Evolutionary conservation across 176 grass and related monocot species (phyloP).

Genomic region (Microstegium vimineum): DNA sequence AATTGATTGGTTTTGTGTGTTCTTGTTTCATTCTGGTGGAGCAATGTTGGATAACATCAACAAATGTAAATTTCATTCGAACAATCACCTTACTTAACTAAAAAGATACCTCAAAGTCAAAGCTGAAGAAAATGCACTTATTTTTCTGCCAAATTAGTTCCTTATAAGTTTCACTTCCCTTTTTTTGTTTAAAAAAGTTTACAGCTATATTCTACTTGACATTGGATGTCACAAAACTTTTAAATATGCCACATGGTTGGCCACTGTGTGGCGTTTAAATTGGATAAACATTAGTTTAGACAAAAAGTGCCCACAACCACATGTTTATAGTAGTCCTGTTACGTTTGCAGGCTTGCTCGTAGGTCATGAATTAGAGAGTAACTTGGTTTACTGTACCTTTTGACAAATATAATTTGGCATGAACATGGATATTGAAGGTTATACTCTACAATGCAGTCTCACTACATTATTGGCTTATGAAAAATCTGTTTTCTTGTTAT

Average conservation of each 20-base stretch:
- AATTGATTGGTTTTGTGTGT: conserved; percentile 1
- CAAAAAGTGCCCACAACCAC: neutral
- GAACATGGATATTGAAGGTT: neutral
- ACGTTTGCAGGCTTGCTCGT: neutral
- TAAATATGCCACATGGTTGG: neutral
- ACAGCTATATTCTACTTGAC: neutral
- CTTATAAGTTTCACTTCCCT: neutral
- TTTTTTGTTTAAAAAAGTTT: neutral
- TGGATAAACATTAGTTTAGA: neutral
- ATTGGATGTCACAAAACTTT: neutral
- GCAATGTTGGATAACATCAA: neutral
- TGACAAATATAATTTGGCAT: neutral
- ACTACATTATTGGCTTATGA: neutral
- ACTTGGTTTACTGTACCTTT: neutral
- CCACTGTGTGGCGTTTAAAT: neutral
- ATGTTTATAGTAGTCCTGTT: neutral
- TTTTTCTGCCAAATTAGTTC: conserved; percentile 2
- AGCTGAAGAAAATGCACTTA: neutral
- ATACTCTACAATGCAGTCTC: neutral
- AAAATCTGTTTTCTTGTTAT: neutral
- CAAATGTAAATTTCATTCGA: neutral
- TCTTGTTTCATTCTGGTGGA: neutral
- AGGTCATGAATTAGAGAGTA: neutral
- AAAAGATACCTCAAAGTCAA: neutral
- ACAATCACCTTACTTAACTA: neutral